These are phyloP conservation scores for Fomitiporia mediterranea DNA, from an alignment of 1,284 basidiomycete species.

Conservation along the genomic window DNA sequence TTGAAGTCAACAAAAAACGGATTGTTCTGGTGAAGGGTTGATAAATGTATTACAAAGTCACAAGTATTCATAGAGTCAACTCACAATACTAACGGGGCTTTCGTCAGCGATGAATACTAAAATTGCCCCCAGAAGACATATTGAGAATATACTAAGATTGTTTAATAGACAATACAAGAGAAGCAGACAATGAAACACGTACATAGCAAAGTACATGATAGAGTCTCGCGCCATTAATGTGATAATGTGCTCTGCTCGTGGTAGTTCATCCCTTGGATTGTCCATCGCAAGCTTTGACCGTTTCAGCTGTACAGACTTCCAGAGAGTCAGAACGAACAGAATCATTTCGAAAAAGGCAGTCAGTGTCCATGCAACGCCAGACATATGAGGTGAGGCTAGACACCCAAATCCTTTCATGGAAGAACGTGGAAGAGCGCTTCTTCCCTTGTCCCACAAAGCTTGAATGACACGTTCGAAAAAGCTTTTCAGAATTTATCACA, in stretches of 20 bases:
- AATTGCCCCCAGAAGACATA: background rate
- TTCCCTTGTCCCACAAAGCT: too few relatives aligned
- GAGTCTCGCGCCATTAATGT: constrained; percentile 11
- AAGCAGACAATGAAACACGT: background rate
- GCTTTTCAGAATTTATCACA: too few relatives aligned
- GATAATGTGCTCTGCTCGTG: background rate
- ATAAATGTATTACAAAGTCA: background rate
- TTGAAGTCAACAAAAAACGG: background rate
- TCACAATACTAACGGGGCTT: too few relatives aligned
- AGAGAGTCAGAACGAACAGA: constrained; percentile 3
- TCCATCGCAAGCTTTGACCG: background rate
- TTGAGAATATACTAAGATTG: constrained; percentile 2
- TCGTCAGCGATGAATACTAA: background rate
- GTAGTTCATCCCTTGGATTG: background rate
- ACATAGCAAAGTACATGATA: constrained; percentile 8
- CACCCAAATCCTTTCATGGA: too few relatives aligned
- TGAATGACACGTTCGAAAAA: too few relatives aligned
- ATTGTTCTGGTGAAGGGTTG: background rate
- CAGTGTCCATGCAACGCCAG: background rate
- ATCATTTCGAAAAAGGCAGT: constrained; percentile 3
- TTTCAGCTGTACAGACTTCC: background rate
- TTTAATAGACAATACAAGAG: too few relatives aligned
- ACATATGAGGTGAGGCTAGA: background rate
- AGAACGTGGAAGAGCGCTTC: too few relatives aligned
- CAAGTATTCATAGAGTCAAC: background rate